phyloP scores from a whole-genome alignment of 2,329 filamentous ascomycete species.

The Fusarium pseudonygamai region DNA sequence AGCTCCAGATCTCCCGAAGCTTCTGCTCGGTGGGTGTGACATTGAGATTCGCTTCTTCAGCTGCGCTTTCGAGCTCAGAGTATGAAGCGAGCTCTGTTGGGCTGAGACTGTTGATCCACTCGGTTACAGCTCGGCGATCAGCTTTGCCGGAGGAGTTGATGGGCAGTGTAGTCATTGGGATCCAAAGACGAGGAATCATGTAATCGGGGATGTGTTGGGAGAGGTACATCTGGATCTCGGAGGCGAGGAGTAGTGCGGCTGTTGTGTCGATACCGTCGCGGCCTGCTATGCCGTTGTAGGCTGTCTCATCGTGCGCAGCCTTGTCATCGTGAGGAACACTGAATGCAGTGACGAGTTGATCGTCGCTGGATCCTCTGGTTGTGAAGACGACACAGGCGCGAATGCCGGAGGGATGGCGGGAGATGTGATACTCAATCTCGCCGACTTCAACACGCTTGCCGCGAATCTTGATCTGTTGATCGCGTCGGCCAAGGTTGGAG shows the following conservation, averaged over 20 bases:
- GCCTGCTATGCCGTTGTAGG: neutral
- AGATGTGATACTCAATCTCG: slow-evolving; percentile 2
- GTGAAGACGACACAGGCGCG: neutral
- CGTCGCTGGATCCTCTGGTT: neutral
- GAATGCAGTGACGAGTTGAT: neutral
- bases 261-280: neutral
- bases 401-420: neutral
- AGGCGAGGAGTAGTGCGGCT: neutral
- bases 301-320: neutral
- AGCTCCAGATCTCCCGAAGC: neutral
- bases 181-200: slow-evolving; percentile 4
- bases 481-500: neutral
- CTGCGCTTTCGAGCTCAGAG: neutral
- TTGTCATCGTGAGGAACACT: neutral
- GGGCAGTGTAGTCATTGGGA: neutral
- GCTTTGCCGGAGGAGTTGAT: neutral
- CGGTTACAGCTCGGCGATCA: neutral
- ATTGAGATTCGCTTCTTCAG: neutral
- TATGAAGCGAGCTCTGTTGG: neutral
- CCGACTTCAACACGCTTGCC: slow-evolving; percentile 1
- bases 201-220: neutral
- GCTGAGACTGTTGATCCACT: neutral
- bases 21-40: neutral
- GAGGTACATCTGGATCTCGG: neutral
- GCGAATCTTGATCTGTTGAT: neutral